phyloP scores from a whole-genome alignment of 2,329 filamentous ascomycete genomes.

The Colletotrichum plurivorum region DNA sequence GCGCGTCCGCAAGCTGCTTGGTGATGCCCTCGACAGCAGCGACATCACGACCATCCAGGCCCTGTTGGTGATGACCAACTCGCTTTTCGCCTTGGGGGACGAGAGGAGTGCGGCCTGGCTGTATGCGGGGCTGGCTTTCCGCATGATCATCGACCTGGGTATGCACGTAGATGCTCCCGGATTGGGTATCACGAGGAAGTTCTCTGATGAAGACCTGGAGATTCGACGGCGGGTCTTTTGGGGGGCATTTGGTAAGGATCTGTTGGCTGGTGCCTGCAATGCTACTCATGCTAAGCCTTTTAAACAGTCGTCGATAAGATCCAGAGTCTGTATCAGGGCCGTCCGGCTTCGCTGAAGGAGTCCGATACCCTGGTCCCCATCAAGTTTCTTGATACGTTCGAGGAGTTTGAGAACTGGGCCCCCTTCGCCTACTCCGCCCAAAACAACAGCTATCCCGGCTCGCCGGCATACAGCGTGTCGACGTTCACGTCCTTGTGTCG shows the following conservation, averaged over 20 bases:
- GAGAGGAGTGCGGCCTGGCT: constrained; percentile 69
- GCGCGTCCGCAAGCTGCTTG: constrained; percentile 62
- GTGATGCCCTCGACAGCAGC: constrained; percentile 60
- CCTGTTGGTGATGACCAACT: constrained; percentile 64
- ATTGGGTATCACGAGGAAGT: constrained; percentile 47
- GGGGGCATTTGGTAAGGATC: constrained; percentile 56
- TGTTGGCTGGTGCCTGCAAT: constrained; percentile 27
- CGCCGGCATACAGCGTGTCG: constrained; percentile 58
- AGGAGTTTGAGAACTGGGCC: constrained; percentile 67
- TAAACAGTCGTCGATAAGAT: constrained; percentile 61
- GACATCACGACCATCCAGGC: constrained; percentile 69
- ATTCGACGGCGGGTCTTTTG: constrained; percentile 60
- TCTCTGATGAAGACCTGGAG: constrained; percentile 61
- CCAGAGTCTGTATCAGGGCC: constrained; percentile 68
- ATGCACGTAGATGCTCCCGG: constrained; percentile 61
- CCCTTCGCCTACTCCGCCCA: constrained; percentile 57
- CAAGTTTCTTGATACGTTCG: constrained; percentile 63
- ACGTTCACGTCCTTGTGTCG: constrained; percentile 58
- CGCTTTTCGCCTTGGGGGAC: constrained; percentile 64
- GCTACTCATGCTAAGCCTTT: neutral
- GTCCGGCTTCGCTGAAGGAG: constrained; percentile 63
- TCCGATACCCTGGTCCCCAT: constrained; percentile 62
- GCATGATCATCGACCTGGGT: constrained; percentile 68
- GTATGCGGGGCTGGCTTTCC: constrained; percentile 70
- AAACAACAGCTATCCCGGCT: constrained; percentile 47